Evolutionary conservation across 495 filamentous ascomycete species (phyloP).

Genomic region (Penicillium steckii): DNA sequence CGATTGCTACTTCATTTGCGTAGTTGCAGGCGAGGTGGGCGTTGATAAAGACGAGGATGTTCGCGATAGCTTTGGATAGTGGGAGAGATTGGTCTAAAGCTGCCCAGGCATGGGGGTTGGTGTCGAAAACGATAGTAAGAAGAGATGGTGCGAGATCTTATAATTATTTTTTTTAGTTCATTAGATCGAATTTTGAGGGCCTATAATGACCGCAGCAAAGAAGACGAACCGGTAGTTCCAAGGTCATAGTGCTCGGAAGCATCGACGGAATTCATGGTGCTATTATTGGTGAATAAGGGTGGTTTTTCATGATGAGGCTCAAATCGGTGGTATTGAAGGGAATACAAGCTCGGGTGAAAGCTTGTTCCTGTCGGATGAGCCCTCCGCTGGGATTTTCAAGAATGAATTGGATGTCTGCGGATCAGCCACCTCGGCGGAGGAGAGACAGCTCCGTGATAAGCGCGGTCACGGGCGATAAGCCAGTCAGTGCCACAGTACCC

Average conservation of each 20-base stretch:
- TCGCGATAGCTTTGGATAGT: conserved; percentile 79
- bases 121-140: conserved; percentile 89
- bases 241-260: conserved; percentile 82
- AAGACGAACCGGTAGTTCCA: conserved; percentile 21
- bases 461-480: conserved; percentile 20
- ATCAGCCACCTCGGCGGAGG: too few species aligned
- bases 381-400: neutral
- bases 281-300: conserved; percentile 5
- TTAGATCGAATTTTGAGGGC: too few species aligned
- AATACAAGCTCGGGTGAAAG: neutral
- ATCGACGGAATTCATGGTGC: conserved; percentile 82
- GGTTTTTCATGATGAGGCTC: conserved; percentile 13
- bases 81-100: conserved; percentile 73
- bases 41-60: conserved; percentile 94
- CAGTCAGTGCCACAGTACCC: too few species aligned
- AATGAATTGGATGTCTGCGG: conserved; percentile 1
- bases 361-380: neutral
- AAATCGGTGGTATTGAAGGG: conserved; percentile 3
- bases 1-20: conserved; percentile 87
- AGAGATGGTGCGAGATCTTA: conserved; percentile 77
- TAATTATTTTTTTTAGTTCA: too few species aligned
- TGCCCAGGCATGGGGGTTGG: conserved; percentile 93
- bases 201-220: too few species aligned
- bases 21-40: conserved; percentile 91
- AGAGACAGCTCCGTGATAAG: conserved; percentile 18